phyloP scores from a whole-genome alignment of 176 grass and related monocot genomes.

The Lolium perenne region DNA sequence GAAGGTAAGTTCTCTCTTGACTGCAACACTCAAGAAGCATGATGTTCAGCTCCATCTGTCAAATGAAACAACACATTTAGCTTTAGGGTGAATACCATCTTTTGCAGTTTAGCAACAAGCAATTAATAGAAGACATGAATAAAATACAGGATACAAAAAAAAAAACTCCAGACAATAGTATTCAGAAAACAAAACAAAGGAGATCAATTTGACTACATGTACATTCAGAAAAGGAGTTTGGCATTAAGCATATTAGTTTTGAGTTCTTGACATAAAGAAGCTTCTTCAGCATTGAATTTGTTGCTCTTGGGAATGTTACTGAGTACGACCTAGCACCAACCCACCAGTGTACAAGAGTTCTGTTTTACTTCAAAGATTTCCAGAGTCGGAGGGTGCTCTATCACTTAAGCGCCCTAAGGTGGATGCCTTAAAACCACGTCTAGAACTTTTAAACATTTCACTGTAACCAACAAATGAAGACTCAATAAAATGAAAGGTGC shows the following conservation, averaged over 20 bases:
- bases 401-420: too few species aligned
- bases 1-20: constrained; percentile 93
- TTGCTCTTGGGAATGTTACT: neutral
- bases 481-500: neutral
- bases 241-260: neutral
- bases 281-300: neutral
- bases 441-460: neutral
- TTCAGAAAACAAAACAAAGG: neutral
- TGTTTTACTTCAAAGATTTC: neutral
- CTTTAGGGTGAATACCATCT: neutral
- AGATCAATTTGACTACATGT: neutral
- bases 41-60: constrained; percentile 92
- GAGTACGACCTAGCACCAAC: neutral
- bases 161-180: neutral
- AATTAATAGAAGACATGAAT: constrained; percentile 23
- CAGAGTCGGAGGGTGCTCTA: too few species aligned
- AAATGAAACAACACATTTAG: constrained; percentile 24
- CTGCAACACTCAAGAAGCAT: constrained; percentile 98
- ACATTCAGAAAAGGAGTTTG: neutral
- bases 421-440: too few species aligned
- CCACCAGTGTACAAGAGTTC: neutral
- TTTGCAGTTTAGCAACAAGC: constrained; percentile 14
- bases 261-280: neutral
- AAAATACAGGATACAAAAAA: neutral
- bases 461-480: neutral